Base-by-base conservation (phyloP, 2,329 filamentous ascomycete species). In the Stemphylium beticola region DNA sequence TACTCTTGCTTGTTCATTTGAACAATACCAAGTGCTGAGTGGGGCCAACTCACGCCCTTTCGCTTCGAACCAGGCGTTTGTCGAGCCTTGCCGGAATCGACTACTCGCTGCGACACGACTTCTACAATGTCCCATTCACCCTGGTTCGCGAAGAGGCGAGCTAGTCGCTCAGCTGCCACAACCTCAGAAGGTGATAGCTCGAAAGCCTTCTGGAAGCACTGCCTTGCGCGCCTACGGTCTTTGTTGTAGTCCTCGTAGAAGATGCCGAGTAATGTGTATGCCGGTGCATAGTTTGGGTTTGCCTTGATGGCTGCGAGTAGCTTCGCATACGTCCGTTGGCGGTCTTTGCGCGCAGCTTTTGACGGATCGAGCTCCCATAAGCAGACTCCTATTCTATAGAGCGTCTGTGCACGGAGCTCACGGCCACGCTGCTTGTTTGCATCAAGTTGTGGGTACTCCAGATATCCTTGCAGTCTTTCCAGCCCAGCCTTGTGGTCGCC, bases 51-150 rank as follows among this genome's bases (percentile, higher is more conserved):
- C 60, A 96, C 87, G 1, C 92, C 92, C 75, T 91, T 93, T 66
- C 90, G 88, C 81, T 96, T 96, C 1, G 93, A 97, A 1, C 96
- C 95, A 9, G 95, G 93, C 1, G 93, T 87, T 20, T 92, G 91
- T 62, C 89, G 90, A 36, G 93, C 91, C 74, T 92, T 95, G 49
- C 95, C 95, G n/a, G 93, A 97, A 59, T 97, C 91, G 2, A 98
- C 88, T 0, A 97, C 90, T 45, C 96, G 86, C 72, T 93, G 90
- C 1, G 95, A 90, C 29, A 99, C 88, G 17, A 96, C 85, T 77
- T 98, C 95, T 7, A 99, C 96, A 45, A 96, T 87, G 62, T 98
- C 95, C 95, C 95, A 99, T 68, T 99, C 95, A 33, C 90, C 87
- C 62, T 92, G 88, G 49, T 96, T 87, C 0, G 96, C 93, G 73